Base-by-base conservation (phyloP, 2,329 filamentous ascomycete genomes). In the Penicillium sp. region DNA sequence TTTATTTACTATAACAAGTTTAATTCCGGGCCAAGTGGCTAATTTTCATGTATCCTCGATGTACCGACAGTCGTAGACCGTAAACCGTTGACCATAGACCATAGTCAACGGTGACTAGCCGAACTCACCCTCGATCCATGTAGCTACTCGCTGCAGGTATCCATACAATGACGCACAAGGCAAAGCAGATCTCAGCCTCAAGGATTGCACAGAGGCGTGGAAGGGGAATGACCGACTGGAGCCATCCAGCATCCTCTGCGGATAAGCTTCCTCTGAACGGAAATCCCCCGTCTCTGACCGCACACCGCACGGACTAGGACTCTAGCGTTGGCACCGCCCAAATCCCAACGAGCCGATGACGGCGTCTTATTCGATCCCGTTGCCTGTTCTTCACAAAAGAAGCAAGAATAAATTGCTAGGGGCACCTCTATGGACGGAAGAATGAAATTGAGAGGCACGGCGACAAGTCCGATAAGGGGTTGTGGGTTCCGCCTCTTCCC, bases 391-490 rank as follows among this genome's bases (percentile, higher is more conserved):
- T 43, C 46, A 48, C 11, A 27, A 13, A 27, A 28, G 19, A 39
- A 22, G 33, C 9, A 6, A 18, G 18, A 18, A 29, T 37, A 11
- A 41, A 28, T 13, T 19, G 11, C 34, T 12, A 13, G 45, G 45
- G n/a, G n/a, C n/a, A 11, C 36, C 31, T 31, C 14, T 22, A 27
- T n/a, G 22, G 16, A 30, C 3, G 7, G 14, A 22, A 35, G 35
- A 42, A 29, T 12, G 29, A 18, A 47, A 28, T 22, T 30, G 11
- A 41, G 30, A 18, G n/a, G 11, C 13, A 30, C 47, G 55, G 56
- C 42, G n/a, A 31, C 18, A 54, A 54, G 46, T 53, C 57, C 54
- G 55, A 56, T 49, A 47, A 34, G 27, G 39, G 45, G 45, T 35
- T 45, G 22, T 50, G 46, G 50, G 39, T 36, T 46, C 56, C 53